These are phyloP conservation scores for Leccinum barrowsii DNA, from an alignment of 768 basidiomycete genomes.

Conservation along the genomic window DNA sequence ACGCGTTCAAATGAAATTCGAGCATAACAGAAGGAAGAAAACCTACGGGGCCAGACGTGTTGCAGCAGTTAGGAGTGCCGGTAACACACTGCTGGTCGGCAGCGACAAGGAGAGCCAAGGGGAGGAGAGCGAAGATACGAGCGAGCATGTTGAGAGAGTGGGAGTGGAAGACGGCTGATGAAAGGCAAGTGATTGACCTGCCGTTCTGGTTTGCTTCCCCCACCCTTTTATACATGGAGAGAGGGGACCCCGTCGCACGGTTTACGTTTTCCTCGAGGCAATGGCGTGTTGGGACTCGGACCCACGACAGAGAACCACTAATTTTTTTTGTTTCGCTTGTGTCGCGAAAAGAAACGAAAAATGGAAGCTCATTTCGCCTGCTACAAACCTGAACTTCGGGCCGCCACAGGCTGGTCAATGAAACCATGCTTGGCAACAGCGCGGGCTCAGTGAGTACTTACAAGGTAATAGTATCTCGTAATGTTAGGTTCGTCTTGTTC, in stretches of 20 bases:
- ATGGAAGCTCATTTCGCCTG: background rate
- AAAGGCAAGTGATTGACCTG: background rate
- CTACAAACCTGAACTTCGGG: too few species aligned
- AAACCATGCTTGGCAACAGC: too few species aligned
- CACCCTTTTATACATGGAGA: background rate
- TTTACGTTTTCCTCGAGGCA: background rate
- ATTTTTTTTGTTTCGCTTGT: background rate
- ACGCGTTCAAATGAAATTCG: background rate
- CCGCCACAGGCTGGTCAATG: too few species aligned
- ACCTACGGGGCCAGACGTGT: background rate
- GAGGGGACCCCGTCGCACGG: background rate
- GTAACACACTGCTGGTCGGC: conserved; percentile 13
- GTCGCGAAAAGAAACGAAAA: background rate
- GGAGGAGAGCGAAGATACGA: conserved; percentile 16
- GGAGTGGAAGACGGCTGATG: background rate
- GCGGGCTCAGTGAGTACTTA: too few species aligned
- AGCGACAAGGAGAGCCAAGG: conserved; percentile 14
- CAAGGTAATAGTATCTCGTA: too few species aligned
- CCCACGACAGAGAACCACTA: background rate
- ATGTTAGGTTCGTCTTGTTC: too few species aligned
- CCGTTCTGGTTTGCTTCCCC: background rate
- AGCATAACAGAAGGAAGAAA: background rate
- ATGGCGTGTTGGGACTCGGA: too few species aligned
- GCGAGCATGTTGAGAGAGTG: conserved; percentile 11
- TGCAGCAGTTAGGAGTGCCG: conserved; percentile 12